These are phyloP conservation scores for Coffea eugenioides DNA, from an alignment of 257 asterid species.

Conservation along the genomic window DNA sequence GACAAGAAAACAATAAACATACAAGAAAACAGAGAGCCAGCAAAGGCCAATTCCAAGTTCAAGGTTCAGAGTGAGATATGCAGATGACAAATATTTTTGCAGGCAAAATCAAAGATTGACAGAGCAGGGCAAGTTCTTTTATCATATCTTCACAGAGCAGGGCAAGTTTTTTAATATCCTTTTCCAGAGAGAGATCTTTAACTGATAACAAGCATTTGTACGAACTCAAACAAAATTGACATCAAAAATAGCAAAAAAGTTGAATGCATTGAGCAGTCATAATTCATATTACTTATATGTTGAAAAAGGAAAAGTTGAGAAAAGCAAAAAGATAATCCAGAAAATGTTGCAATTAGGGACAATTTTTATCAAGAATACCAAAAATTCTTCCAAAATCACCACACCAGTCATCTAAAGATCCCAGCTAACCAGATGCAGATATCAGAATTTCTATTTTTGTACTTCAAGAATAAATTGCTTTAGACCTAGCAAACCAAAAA, in stretches of 20 bases:
- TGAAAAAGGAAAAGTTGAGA: background rate
- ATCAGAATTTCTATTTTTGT: background rate
- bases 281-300: no score
- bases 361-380: background rate
- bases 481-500: background rate
- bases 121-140: background rate
- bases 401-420: background rate
- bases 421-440: background rate
- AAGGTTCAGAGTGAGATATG: background rate
- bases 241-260: no score
- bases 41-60: background rate
- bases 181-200: background rate
- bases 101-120: background rate
- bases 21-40: background rate
- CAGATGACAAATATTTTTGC: background rate
- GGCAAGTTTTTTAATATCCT: background rate
- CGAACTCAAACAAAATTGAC: background rate
- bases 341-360: background rate
- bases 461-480: background rate
- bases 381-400: background rate
- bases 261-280: background rate
- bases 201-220: background rate
- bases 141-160: background rate
- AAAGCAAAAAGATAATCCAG: background rate
- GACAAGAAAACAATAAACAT: background rate